phyloP scores from a whole-genome alignment of 495 filamentous ascomycete genomes.

The Aspergillus sclerotiicarbonarius region DNA sequence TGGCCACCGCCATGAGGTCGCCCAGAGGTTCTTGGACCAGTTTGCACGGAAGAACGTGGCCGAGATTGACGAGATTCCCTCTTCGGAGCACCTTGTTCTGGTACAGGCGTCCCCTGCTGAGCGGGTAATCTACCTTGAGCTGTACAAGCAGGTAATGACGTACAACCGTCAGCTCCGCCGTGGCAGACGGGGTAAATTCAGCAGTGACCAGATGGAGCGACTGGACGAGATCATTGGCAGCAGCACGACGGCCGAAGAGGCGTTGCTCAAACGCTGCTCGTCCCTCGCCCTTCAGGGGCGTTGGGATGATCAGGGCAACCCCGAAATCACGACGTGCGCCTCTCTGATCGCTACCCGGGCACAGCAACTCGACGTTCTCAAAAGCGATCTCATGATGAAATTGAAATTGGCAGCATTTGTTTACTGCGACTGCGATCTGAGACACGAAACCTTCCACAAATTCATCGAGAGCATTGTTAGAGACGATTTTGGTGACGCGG shows the following conservation, averaged over 20 bases:
- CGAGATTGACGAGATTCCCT: constrained; percentile 44
- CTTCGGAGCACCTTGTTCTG: constrained; percentile 34
- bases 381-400: constrained; percentile 25
- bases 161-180: constrained; percentile 40
- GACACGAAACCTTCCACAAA: constrained; percentile 22
- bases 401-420: constrained; percentile 38
- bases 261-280: constrained; percentile 48
- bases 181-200: constrained; percentile 27
- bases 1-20: constrained; percentile 42
- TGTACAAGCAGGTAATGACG: constrained; percentile 44
- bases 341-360: constrained; percentile 24
- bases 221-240: constrained; percentile 42
- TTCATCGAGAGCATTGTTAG: constrained; percentile 21
- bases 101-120: constrained; percentile 41
- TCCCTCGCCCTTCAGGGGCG: constrained; percentile 21
- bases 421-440: constrained; percentile 17
- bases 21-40: constrained; percentile 51
- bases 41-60: constrained; percentile 54
- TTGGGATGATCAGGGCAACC: constrained; percentile 12
- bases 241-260: constrained; percentile 42
- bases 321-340: constrained; percentile 19
- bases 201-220: constrained; percentile 37
- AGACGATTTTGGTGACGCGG: constrained; percentile 28
- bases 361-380: constrained; percentile 30
- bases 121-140: constrained; percentile 43